phyloP scores from a whole-genome alignment of 78 protist species.

The Dictyostelium intermedium region DNA sequence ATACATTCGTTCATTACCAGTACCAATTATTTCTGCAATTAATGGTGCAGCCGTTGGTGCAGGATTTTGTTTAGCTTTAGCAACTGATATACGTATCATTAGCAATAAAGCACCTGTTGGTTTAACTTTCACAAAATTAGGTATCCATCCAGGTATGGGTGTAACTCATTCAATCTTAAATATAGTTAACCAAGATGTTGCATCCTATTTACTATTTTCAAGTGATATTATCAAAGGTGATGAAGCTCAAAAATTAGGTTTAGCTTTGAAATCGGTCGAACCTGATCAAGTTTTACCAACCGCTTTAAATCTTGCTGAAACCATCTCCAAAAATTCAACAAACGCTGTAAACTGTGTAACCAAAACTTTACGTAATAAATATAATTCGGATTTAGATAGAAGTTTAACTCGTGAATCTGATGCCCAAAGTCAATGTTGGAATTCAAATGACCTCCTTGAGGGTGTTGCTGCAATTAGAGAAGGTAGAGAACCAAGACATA shows the following conservation, averaged over 20 bases:
- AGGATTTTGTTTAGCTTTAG: slow-evolving; percentile 82
- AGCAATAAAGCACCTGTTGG: slow-evolving; percentile 68
- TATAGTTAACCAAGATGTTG: slow-evolving; percentile 47
- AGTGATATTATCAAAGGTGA: slow-evolving; percentile 72
- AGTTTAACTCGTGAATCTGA: slow-evolving; percentile 77
- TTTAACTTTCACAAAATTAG: slow-evolving; percentile 49
- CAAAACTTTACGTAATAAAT: slow-evolving; percentile 32
- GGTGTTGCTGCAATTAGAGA: slow-evolving; percentile 62
- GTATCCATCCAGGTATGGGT: slow-evolving; percentile 74
- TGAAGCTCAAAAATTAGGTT: slow-evolving; percentile 62
- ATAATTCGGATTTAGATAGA: slow-evolving; percentile 42
- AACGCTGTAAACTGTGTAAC: slow-evolving; percentile 16
- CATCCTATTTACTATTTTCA: slow-evolving; percentile 48
- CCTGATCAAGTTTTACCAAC: not conserved
- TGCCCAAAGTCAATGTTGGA: slow-evolving; percentile 74
- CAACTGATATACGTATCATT: slow-evolving; percentile 76
- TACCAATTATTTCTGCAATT: slow-evolving; percentile 73
- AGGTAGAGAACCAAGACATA: slow-evolving; percentile 22
- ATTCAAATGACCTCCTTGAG: slow-evolving; percentile 48
- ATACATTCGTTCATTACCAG: slow-evolving; percentile 50
- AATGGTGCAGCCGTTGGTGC: slow-evolving; percentile 89
- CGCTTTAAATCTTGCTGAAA: slow-evolving; percentile 16
- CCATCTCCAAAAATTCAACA: slow-evolving; percentile 24
- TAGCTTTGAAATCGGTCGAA: slow-evolving; percentile 36
- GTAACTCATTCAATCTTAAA: slow-evolving; percentile 62